Evolutionary conservation across 2,329 filamentous ascomycete species (phyloP), one percentile per base, ranked within the genome.

Genomic region (Pestalotiopsis sp.): DNA sequence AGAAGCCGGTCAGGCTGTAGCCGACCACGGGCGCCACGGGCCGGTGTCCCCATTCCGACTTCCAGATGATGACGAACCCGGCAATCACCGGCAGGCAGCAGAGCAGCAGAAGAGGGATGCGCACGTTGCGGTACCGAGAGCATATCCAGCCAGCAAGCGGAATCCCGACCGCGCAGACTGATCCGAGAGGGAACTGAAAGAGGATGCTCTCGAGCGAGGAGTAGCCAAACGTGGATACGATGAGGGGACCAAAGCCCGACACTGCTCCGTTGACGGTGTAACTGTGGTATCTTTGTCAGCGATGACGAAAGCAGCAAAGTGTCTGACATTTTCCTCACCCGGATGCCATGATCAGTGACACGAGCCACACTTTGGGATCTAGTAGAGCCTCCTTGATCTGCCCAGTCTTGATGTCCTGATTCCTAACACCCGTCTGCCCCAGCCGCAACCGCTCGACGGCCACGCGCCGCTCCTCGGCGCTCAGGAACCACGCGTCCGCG

Each of bases 1-100:
- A 94, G 71, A 91, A 92, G 0, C 92, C 92, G 2, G 91, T 91
- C 45, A 94, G 85, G 0, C 89, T 88, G 76, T 93, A 94, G 0
- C 92, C 92, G 0, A 88, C 86, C 0, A 94, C 89, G 0, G 92
- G 92, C 0, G 88, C 86, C 0, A 87, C 87, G 1, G 91, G 89
- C 55, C 87, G 90, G 71, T 90, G 84, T 6, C 83, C 84, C 92
- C 92, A 90, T 14, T 79, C 75, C 67, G 81, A 87, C 76, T 89
- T 92, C 92, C 92, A 94, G 73, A 95, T 93, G 77, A 93, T 87
- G 3, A 86, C 87, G 74, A 90, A 94, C 1, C 92, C 92, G 0
- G 90, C 90, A 63, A 94, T 92, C 65, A 94, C 91, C 0, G 92
- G 92, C 0, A 94, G 82, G 69, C 91, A 93, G 72, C 89, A 91